Conservation (phyloP, 1,139 yeast species). For the Torulaspora pretoriensis region DNA sequence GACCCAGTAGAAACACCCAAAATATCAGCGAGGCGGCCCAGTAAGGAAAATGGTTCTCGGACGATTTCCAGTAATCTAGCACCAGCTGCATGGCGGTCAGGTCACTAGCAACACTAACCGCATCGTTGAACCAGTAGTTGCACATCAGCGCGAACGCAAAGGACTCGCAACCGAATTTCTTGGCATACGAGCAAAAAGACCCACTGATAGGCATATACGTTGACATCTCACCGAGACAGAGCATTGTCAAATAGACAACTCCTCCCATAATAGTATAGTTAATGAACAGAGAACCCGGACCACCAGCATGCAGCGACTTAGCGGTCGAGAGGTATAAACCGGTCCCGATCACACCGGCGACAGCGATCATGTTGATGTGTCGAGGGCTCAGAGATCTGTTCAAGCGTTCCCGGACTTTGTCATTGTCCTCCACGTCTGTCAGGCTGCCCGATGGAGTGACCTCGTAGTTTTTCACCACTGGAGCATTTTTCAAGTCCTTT, state of each 20-base stretch:
- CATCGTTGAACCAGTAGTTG: constrained; percentile 66
- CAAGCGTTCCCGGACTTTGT: constrained; percentile 22
- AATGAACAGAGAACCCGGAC: constrained; percentile 58
- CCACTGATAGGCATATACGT: constrained; percentile 62
- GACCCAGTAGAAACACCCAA: constrained; percentile 50
- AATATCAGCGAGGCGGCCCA: constrained; percentile 56
- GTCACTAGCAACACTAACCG: constrained; percentile 58
- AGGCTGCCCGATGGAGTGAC: constrained; percentile 1
- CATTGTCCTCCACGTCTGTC: constrained; percentile 6
- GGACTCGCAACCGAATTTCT: constrained; percentile 57
- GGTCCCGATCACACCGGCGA: constrained; percentile 65
- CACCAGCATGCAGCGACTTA: constrained; percentile 54
- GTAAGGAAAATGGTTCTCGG: constrained; percentile 44
- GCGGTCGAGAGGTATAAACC: constrained; percentile 64
- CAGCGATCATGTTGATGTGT: constrained; percentile 58
- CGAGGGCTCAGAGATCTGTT: constrained; percentile 46
- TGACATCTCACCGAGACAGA: constrained; percentile 62
- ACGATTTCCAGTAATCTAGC: constrained; percentile 54
- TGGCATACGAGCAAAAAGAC: constrained; percentile 57
- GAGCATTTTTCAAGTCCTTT: neutral
- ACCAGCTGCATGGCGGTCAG: constrained; percentile 58
- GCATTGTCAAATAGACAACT: constrained; percentile 56
- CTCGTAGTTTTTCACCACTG: constrained; percentile 1
- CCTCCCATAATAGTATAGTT: constrained; percentile 57
- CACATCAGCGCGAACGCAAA: constrained; percentile 59